Evolutionary conservation across 2,329 filamentous ascomycete genomes (phyloP), one percentile per base, ranked within the genome.

Genomic region (Phoma sp.): DNA sequence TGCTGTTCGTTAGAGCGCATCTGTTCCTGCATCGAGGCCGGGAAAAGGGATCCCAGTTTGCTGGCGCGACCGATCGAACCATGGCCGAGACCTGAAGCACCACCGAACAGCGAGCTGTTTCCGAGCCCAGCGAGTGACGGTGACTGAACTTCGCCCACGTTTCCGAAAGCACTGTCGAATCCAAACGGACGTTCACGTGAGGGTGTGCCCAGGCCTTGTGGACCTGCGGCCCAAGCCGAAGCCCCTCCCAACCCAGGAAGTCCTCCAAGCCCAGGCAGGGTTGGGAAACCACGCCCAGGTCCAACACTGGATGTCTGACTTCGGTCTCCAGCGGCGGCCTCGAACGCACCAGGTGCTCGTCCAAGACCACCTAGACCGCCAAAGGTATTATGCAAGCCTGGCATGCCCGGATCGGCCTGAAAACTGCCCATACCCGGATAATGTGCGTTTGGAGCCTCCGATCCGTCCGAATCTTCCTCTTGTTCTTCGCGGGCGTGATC

Each of bases 271-370:
- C 83, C 84, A 39, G 83, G 83, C 5, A 91, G 71, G 10, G 80
- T 76, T 11, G 87, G 81, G 61, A 91, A 96, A 9, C 83, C 87
- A 66, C 92, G 90, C 36, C 79, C 77, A 21, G 90, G 86, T 11
- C 91, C 90, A 15, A 89, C 90, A 68, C 93, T 96, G 0, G 93
- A 96, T 0, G 91, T 96, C 74, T 96, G 92, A 72, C 93, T 97
- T 17, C 93, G 88, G 71, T 98, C 93, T 62, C 92, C 91, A 5
- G 88, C 89, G 45, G 91, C 87, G 52, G 78, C 73, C 59, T 84
- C 83, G 56, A 76, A 78, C 39, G 73, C 66, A 36, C 62, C 72
- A 25, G 74, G 64, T 15, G 63, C 65, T 37, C 78, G 74, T 26
- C 77, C 77, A 84, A 83, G 51, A 76, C 79, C 63, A 78, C 79